These are phyloP conservation scores for Ganoderma lingzhi DNA, from an alignment of 1,284 basidiomycete species.

Conservation along the genomic window DNA sequence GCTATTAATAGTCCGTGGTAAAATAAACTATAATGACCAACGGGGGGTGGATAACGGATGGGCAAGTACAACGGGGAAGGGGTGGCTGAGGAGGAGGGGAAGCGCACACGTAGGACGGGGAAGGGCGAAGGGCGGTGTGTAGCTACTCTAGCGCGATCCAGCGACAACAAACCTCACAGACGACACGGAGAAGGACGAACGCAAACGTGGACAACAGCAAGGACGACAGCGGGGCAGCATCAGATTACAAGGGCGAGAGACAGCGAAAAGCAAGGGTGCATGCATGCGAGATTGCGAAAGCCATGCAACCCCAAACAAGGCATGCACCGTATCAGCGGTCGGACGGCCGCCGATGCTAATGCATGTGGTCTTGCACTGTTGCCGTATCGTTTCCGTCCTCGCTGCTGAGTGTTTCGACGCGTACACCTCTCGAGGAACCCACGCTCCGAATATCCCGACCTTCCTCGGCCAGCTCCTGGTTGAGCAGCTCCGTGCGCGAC, in stretches of 20 bases:
- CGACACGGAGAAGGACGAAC: conserved; percentile 22
- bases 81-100: conserved; percentile 16
- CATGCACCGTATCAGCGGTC: conserved; percentile 10
- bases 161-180: conserved; percentile 15
- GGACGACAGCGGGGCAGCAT: conserved; percentile 13
- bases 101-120: conserved; percentile 24
- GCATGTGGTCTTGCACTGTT: conserved; percentile 53
- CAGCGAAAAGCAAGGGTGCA: neutral
- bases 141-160: conserved; percentile 19
- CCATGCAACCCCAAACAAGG: conserved; percentile 5
- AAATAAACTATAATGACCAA: conserved; percentile 34
- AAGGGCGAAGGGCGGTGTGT: conserved; percentile 16
- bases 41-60: conserved; percentile 12
- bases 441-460: conserved; percentile 85
- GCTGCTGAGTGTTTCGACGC: conserved; percentile 71
- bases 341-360: conserved; percentile 37
- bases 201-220: conserved; percentile 23
- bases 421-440: conserved; percentile 76
- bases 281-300: neutral
- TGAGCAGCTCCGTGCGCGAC: conserved; percentile 55
- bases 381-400: conserved; percentile 64
- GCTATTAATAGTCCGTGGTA: conserved; percentile 36
- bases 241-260: conserved; percentile 9
- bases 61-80: conserved; percentile 7
- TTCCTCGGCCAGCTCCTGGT: conserved; percentile 80